These are phyloP conservation scores for Elsinoe necatrix DNA, from an alignment of 2,329 filamentous ascomycete genomes.

Conservation along the genomic window DNA sequence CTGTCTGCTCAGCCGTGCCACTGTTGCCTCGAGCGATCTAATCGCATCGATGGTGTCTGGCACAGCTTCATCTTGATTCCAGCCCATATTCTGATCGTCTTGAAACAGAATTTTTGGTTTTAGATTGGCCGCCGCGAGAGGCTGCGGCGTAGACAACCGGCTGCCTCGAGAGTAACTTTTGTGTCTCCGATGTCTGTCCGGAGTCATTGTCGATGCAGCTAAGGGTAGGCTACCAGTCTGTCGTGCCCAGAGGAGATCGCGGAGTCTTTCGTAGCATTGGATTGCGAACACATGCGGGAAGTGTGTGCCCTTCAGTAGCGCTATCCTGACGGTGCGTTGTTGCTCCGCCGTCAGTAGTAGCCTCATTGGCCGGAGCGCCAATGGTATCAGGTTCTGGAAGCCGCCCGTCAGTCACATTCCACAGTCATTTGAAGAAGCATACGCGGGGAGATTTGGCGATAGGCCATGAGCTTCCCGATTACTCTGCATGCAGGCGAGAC, in stretches of 20 bases:
- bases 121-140: constrained; percentile 21
- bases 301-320: constrained; percentile 52
- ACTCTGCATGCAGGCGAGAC: neutral
- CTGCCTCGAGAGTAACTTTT: constrained; percentile 15
- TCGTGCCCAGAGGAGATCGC: constrained; percentile 2
- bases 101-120: constrained; percentile 14
- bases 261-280: constrained; percentile 51
- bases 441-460: neutral
- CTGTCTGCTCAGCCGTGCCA: constrained; percentile 13
- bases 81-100: constrained; percentile 12
- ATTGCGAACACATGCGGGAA: constrained; percentile 63
- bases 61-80: constrained; percentile 5
- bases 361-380: constrained; percentile 63
- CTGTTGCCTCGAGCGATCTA: constrained; percentile 14
- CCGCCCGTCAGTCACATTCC: constrained; percentile 5
- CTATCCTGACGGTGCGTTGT: constrained; percentile 53
- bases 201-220: constrained; percentile 8
- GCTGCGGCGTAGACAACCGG: constrained; percentile 23
- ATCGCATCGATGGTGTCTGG: constrained; percentile 8
- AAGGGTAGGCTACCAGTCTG: constrained; percentile 4
- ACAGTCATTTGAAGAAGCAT: neutral
- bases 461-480: neutral
- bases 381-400: constrained; percentile 61
- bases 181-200: constrained; percentile 1
- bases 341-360: constrained; percentile 57